Percentiles rank a stretch among this genome's conserved stretches.
Conservation (phyloP, 1,284 basidiomycete genomes). For the Wolfiporia cocos region DNA sequence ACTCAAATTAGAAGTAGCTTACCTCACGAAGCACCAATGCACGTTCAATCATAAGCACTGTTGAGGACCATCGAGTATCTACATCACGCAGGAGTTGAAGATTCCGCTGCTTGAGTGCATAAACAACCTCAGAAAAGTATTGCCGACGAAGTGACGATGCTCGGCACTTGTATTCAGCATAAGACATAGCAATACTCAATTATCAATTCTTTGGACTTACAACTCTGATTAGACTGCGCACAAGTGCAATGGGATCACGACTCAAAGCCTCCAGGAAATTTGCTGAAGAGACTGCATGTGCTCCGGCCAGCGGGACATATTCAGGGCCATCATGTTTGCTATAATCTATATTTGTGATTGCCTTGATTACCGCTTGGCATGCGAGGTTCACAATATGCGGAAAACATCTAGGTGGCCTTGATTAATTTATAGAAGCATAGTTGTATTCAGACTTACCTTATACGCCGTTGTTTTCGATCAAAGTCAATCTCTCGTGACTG, state of each 20-base stretch:
- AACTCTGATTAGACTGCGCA: neutral
- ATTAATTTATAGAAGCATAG: slow-evolving; percentile 1
- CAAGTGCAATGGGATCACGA: neutral
- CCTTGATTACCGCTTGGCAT: slow-evolving; percentile 23
- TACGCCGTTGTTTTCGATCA: neutral
- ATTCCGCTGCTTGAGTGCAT: neutral
- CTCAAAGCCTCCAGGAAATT: neutral
- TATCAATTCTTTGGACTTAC: neutral
- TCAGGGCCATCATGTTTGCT: neutral
- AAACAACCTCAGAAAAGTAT: neutral
- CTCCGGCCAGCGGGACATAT: neutral
- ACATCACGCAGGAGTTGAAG: neutral
- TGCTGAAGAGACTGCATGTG: neutral
- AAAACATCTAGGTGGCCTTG: slow-evolving; percentile 27
- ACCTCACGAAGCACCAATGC: neutral
- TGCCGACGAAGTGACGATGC: neutral
- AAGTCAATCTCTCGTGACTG: neutral
- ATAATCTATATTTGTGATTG: slow-evolving; percentile 14
- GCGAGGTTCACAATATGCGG: slow-evolving; percentile 32
- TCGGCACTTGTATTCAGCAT: neutral
- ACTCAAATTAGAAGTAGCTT: neutral
- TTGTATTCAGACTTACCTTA: neutral
- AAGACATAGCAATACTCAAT: neutral
- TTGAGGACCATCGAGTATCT: neutral
- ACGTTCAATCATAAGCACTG: neutral